These are phyloP conservation scores for Megacollybia marginata DNA, from an alignment of 768 basidiomycete genomes.

Conservation along the genomic window DNA sequence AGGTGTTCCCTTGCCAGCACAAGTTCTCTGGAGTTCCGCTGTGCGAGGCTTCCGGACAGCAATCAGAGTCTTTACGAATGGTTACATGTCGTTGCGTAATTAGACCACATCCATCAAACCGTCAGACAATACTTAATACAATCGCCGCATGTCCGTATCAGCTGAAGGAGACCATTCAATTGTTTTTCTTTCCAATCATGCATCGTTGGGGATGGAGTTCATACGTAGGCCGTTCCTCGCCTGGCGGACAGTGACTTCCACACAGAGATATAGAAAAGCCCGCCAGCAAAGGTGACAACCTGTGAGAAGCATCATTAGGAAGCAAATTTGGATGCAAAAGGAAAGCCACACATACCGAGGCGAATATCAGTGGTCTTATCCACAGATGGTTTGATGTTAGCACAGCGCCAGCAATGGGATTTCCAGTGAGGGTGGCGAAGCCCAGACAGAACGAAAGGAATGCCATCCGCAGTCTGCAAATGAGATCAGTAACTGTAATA, in stretches of 20 bases:
- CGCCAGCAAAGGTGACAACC: slow-evolving; percentile 1
- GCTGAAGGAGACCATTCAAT: no score
- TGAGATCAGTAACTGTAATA: neutral
- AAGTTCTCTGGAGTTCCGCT: no score
- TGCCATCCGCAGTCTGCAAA: slow-evolving; percentile 35
- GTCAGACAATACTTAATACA: no score
- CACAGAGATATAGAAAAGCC: slow-evolving; percentile 20
- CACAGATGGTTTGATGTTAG: slow-evolving; percentile 21
- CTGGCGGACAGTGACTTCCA: neutral
- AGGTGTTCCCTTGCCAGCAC: no score
- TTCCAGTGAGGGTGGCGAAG: slow-evolving; percentile 40
- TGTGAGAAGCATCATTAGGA: slow-evolving; percentile 16
- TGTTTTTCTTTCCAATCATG: no score
- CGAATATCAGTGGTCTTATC: slow-evolving; percentile 36
- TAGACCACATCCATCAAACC: no score
- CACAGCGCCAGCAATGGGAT: slow-evolving; percentile 46
- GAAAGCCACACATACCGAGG: slow-evolving; percentile 25
- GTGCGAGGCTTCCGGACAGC: no score
- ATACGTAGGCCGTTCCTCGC: neutral
- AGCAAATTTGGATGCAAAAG: slow-evolving; percentile 19
- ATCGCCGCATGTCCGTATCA: no score
- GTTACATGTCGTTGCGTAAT: no score
- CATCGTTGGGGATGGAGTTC: neutral
- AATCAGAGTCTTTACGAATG: no score
- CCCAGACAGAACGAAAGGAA: slow-evolving; percentile 35